phyloP scores from a whole-genome alignment of 108 stramenopile genomes.

The Ochromonas danica region DNA sequence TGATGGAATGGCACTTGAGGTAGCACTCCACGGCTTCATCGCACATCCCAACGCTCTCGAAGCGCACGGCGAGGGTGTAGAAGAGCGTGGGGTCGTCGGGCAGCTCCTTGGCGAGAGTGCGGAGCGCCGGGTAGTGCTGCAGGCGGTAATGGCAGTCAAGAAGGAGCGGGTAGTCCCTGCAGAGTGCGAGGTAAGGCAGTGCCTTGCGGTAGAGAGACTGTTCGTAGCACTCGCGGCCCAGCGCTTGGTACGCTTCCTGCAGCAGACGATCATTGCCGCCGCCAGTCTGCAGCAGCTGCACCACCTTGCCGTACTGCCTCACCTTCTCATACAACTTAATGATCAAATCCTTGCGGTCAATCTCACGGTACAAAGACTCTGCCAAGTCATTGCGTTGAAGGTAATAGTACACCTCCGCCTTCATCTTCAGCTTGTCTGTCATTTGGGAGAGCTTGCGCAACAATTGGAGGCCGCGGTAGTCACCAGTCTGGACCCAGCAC shows the following conservation, averaged over 20 bases:
- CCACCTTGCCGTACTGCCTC: conserved; percentile 62
- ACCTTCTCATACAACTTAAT: conserved; percentile 53
- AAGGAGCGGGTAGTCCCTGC: conserved; percentile 43
- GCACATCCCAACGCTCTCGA: conserved; percentile 56
- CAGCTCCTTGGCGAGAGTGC: conserved; percentile 39
- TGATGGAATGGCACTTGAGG: no score
- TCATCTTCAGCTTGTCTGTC: conserved; percentile 49
- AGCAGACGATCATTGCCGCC: conserved; percentile 58
- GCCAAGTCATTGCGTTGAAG: conserved; percentile 61
- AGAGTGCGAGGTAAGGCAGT: conserved; percentile 50
- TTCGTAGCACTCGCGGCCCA: conserved; percentile 58
- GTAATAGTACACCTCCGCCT: conserved; percentile 57
- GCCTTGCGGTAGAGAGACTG: conserved; percentile 56
- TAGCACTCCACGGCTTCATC: conserved; percentile 48
- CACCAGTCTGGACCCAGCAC: conserved; percentile 52
- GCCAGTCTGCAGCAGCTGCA: conserved; percentile 52
- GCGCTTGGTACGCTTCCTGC: conserved; percentile 39
- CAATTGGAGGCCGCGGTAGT: conserved; percentile 60
- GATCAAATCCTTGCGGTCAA: conserved; percentile 63
- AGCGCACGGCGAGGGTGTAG: conserved; percentile 44
- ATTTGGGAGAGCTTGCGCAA: conserved; percentile 51
- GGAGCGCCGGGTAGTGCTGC: conserved; percentile 53
- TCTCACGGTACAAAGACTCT: conserved; percentile 58
- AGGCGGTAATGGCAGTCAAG: conserved; percentile 56
- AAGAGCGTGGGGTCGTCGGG: conserved; percentile 53